These are phyloP conservation scores for Cladosporium phlei DNA, from an alignment of 2,329 filamentous ascomycete species.

Conservation along the genomic window DNA sequence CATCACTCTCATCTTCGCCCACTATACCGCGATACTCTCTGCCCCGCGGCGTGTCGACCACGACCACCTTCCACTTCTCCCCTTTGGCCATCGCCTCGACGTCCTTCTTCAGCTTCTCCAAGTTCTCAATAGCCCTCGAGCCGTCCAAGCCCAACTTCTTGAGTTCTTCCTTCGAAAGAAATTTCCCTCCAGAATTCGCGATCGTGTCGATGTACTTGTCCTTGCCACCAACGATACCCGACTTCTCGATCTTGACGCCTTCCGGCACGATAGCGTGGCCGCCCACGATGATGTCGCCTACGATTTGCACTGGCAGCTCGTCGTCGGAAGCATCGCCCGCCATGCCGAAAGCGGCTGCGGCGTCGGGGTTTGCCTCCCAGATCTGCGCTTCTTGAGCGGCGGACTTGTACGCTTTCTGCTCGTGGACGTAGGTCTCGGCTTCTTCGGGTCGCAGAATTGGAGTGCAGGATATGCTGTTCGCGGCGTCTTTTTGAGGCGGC, in stretches of 20 bases:
- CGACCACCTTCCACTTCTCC: slow-evolving; percentile 73
- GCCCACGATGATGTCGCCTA: slow-evolving; percentile 58
- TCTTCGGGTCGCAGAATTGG: slow-evolving; percentile 61
- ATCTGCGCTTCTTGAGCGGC: slow-evolving; percentile 20
- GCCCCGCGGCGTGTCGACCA: slow-evolving; percentile 64
- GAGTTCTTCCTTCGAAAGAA: slow-evolving; percentile 39
- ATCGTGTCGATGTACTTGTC: slow-evolving; percentile 50
- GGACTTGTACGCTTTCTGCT: slow-evolving; percentile 16
- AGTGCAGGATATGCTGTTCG: slow-evolving; percentile 71
- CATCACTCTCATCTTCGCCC: slow-evolving; percentile 50
- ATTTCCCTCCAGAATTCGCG: slow-evolving; percentile 54
- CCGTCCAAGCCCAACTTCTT: slow-evolving; percentile 61
- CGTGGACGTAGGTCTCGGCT: slow-evolving; percentile 30
- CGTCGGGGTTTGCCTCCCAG: slow-evolving; percentile 22
- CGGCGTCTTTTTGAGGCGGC: slow-evolving; percentile 70
- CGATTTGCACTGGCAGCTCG: slow-evolving; percentile 25
- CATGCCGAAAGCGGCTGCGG: slow-evolving; percentile 29
- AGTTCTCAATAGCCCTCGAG: slow-evolving; percentile 53
- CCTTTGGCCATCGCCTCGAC: slow-evolving; percentile 65
- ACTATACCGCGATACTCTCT: slow-evolving; percentile 68
- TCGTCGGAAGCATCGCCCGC: not conserved
- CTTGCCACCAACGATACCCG: slow-evolving; percentile 46
- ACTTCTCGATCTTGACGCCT: slow-evolving; percentile 53
- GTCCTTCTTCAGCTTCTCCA: slow-evolving; percentile 65
- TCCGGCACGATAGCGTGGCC: slow-evolving; percentile 51